Conservation (phyloP, 2,329 filamentous ascomycete species). For the Fusarium vanettenii region DNA sequence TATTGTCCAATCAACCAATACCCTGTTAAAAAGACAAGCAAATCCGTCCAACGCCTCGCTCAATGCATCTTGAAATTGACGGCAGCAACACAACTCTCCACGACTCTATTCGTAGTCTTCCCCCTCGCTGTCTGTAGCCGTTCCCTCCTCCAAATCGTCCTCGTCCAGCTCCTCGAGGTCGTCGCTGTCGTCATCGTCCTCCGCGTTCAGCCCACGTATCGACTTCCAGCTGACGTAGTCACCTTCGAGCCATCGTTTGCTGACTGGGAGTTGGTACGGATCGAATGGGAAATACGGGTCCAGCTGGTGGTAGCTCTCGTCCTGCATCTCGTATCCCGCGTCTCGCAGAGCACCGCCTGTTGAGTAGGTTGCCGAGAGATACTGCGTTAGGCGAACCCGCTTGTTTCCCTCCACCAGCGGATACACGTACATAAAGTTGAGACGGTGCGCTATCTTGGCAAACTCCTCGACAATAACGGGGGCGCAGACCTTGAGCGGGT, state of each 20-base stretch:
- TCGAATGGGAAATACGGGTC: constrained; percentile 98
- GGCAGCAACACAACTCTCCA: constrained; percentile 1
- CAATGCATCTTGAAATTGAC: constrained; percentile 12
- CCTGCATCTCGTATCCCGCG: constrained; percentile 60
- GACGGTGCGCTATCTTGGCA: constrained; percentile 85
- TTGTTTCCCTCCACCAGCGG: constrained; percentile 93
- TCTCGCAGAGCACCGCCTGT: constrained; percentile 67
- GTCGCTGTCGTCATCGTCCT: constrained; percentile 66
- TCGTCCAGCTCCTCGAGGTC: constrained; percentile 62
- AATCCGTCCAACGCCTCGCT: constrained; percentile 39
- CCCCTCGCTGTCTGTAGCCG: constrained; percentile 61
- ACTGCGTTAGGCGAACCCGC: constrained; percentile 82
- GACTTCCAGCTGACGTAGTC: constrained; percentile 87
- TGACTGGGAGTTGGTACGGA: constrained; percentile 89
- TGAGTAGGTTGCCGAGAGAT: constrained; percentile 67
- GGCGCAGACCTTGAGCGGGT: constrained; percentile 94
- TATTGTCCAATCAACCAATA: constrained; percentile 23
- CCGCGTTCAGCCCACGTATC: constrained; percentile 75
- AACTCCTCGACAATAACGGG: constrained; percentile 92
- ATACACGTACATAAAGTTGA: constrained; percentile 90
- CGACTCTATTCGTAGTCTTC: constrained; percentile 52
- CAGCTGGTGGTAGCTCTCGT: constrained; percentile 84
- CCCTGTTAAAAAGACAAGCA: constrained; percentile 22
- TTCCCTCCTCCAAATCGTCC: constrained; percentile 60
- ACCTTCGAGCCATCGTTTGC: constrained; percentile 86